Evolutionary conservation across 805 yeast genomes (phyloP), one percentile per base, ranked within the genome.

Genomic region (Ogataea nakhonphanomensis): DNA sequence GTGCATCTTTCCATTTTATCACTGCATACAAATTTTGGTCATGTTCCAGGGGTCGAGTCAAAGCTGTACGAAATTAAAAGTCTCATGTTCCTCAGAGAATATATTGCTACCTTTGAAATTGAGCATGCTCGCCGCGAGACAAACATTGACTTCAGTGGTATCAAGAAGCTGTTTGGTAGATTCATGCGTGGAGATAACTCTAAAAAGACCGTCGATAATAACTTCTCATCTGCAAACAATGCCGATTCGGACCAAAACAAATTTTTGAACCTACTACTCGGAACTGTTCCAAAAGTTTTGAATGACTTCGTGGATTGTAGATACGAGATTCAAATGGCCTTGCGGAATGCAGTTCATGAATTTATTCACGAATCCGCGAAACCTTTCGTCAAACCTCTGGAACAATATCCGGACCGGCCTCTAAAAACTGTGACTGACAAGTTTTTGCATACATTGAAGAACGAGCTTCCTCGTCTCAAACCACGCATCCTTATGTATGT

Each of bases 231-330:
- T 9, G 51, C 55, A 3, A 33, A 35, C 3, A 29, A 41, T 4
- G 42, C 23, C 2, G 40, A 36, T 29, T 17, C 45, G 3, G 42
- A 38, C 2, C 31, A 35, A n/a, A 45, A 37, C 33, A 30, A 41
- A 20, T 51, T 61, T 10, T 35, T 60, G 28, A 48, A 55, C 39
- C 24, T 53, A 12, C 20, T 63, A 23, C 39, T 75, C 47, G 86
- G 80, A 20, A 71, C 86, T 1, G 84, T 83, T 2, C 96, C 96
- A 0, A 79, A 75, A 47, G 87, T 88, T 10, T 83, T 85, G 10
- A 81, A 79, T 51, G 82, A 86, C 57, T 83, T 83, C 84, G 75
- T 81, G 33, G 96, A 90, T 62, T 93, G 79, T 39, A 69, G 70
- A 41, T 61, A 62, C 32, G 97, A 90, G 58, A 67, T 90, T 30